Conservation (phyloP, 1,139 yeast species). For the Taiozyma sp. region DNA sequence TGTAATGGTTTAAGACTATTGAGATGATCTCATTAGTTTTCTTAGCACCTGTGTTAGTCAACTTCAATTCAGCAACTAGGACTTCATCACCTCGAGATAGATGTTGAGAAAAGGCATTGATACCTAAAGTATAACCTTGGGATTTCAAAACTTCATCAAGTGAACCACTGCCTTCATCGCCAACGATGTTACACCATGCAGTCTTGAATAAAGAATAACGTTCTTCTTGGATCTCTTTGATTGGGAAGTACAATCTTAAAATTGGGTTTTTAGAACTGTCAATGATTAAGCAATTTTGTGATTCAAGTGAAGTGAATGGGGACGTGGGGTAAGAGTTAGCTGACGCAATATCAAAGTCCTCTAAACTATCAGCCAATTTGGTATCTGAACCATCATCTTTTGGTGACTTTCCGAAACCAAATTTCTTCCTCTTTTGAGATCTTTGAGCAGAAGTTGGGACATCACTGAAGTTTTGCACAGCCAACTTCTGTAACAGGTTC, state of each 20-base stretch:
- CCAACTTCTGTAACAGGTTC: conserved; percentile 47
- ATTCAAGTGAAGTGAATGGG: conserved; percentile 19
- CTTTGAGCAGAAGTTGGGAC: conserved; percentile 15
- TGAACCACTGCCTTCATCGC: conserved; percentile 53
- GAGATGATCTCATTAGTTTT: conserved; percentile 28
- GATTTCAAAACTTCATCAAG: conserved; percentile 30
- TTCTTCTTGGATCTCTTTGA: conserved; percentile 4
- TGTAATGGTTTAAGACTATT: conserved; percentile 27
- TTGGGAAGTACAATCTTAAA: conserved; percentile 38
- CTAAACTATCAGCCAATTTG: conserved; percentile 1
- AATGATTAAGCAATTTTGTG: conserved; percentile 25
- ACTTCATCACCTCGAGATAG: conserved; percentile 31
- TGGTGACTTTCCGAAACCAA: conserved; percentile 1
- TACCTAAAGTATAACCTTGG: conserved; percentile 29
- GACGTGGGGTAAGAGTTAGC: conserved; percentile 13
- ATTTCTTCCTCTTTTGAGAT: conserved; percentile 6
- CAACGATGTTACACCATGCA: conserved; percentile 53
- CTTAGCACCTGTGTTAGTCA: conserved; percentile 38
- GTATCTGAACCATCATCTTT: background rate
- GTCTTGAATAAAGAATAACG: conserved; percentile 25
- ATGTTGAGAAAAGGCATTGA: conserved; percentile 36
- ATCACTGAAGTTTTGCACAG: conserved; percentile 35
- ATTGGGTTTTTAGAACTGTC: conserved; percentile 25
- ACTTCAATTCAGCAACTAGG: conserved; percentile 39
- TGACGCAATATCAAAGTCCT: conserved; percentile 13